Evolutionary conservation across 345 rosid genomes (phyloP).

Genomic region (Melaleuca quinquenervia): DNA sequence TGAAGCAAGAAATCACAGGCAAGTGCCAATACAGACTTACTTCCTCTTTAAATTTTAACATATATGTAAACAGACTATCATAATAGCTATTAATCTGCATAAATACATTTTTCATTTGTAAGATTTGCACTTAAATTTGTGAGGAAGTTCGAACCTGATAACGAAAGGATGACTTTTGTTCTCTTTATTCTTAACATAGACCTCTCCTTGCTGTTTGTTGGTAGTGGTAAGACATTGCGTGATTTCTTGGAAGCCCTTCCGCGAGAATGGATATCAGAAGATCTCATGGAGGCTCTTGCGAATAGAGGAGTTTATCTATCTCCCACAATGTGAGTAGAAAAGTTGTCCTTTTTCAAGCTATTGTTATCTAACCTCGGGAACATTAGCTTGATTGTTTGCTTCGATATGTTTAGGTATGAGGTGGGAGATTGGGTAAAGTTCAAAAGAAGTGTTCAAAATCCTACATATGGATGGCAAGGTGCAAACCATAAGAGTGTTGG

Average conservation of each 20-base stretch:
- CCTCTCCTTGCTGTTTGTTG: constrained; percentile 5
- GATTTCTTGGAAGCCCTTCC: constrained; percentile 93
- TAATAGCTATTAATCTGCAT: background rate
- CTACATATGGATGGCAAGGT: constrained; percentile 89
- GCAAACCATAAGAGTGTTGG: constrained; percentile 87
- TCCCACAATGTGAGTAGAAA: constrained; percentile 67
- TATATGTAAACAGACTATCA: background rate
- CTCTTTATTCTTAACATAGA: background rate
- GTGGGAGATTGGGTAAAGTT: constrained; percentile 97
- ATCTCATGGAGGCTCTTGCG: constrained; percentile 77
- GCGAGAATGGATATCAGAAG: constrained; percentile 98
- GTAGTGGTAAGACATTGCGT: constrained; percentile 87
- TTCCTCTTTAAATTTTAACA: background rate
- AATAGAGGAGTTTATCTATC: constrained; percentile 77
- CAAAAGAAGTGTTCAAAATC: constrained; percentile 61
- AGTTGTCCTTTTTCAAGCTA: background rate
- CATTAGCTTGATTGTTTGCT: background rate
- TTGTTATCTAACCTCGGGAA: background rate
- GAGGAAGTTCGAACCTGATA: background rate
- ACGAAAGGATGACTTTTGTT: background rate
- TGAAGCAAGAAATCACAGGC: constrained; percentile 90
- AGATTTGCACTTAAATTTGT: background rate
- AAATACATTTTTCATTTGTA: background rate
- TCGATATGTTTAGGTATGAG: constrained; percentile 44
- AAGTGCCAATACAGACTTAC: constrained; percentile 9